phyloP scores from a whole-genome alignment of 164 flowering plant genomes.

The Vitis cinerea region DNA sequence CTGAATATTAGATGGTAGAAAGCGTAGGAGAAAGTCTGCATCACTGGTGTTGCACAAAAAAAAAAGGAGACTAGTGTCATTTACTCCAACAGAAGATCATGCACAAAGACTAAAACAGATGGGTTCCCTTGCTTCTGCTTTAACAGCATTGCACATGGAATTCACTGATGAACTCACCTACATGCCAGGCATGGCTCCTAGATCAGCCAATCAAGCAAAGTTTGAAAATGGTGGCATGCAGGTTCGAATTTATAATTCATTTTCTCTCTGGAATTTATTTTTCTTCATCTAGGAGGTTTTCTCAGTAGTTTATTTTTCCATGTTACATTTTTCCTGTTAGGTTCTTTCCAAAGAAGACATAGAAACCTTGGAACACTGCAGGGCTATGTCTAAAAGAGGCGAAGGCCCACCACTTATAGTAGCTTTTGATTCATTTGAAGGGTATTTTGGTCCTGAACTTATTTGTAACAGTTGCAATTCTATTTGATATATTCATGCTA shows the following conservation, averaged over 20 bases:
- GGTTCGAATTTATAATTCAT: slow-evolving; percentile 29
- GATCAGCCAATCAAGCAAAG: slow-evolving; percentile 56
- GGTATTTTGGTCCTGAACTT: slow-evolving; percentile 39
- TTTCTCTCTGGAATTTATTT: neutral
- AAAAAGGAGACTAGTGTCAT: slow-evolving; percentile 55
- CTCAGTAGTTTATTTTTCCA: neutral
- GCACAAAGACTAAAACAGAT: slow-evolving; percentile 51
- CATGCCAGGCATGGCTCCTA: slow-evolving; percentile 59
- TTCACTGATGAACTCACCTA: slow-evolving; percentile 63
- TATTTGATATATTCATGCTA: neutral
- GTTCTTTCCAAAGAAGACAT: slow-evolving; percentile 63
- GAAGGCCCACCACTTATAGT: slow-evolving; percentile 75
- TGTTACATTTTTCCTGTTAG: slow-evolving; percentile 24
- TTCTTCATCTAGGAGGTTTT: neutral
- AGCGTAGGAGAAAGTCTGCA: slow-evolving; percentile 45
- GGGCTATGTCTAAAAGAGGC: slow-evolving; percentile 55
- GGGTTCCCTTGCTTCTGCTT: slow-evolving; percentile 70
- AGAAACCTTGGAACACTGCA: slow-evolving; percentile 58
- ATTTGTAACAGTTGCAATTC: neutral
- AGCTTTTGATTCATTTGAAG: slow-evolving; percentile 62
- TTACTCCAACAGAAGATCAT: slow-evolving; percentile 53
- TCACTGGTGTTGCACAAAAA: slow-evolving; percentile 48
- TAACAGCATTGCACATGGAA: slow-evolving; percentile 45
- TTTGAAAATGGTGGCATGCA: slow-evolving; percentile 78
- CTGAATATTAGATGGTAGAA: slow-evolving; percentile 38